phyloP scores from a whole-genome alignment of 306 rosid genomes.

The Spatholobus suberectus region DNA sequence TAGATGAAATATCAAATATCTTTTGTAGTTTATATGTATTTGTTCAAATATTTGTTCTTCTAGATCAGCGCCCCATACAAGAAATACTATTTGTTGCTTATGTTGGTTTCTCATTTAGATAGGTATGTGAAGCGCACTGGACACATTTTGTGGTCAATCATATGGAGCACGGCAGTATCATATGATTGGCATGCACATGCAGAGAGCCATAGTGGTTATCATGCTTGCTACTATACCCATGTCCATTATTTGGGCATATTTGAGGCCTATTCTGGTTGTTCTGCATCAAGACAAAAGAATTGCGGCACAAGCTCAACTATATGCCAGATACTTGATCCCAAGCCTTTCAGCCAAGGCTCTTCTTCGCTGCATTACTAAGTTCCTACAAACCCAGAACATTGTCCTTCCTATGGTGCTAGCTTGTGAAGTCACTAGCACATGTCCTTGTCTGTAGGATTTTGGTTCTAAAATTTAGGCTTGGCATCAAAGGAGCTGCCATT shows the following conservation, averaged over 20 bases:
- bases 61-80: background rate
- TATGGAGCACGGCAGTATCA: constrained; percentile 24
- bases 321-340: constrained; percentile 53
- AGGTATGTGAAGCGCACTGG: constrained; percentile 28
- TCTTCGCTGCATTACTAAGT: constrained; percentile 53
- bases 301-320: constrained; percentile 51
- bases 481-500: constrained; percentile 63
- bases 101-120: background rate
- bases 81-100: background rate
- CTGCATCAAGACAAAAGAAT: constrained; percentile 8
- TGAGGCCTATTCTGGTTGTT: background rate
- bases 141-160: constrained; percentile 31
- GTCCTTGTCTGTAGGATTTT: constrained; percentile 58
- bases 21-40: too few relatives aligned
- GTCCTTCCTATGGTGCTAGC: constrained; percentile 61
- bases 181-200: constrained; percentile 33
- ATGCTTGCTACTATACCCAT: background rate
- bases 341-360: constrained; percentile 54
- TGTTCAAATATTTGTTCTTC: too few relatives aligned
- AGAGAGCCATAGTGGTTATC: constrained; percentile 6
- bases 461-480: constrained; percentile 57
- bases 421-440: constrained; percentile 40
- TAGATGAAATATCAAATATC: too few relatives aligned
- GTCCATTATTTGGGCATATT: constrained; percentile 19
- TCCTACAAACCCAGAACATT: constrained; percentile 59